Conservation (phyloP, 768 basidiomycete species). For the Hypsizygus marmoreus region DNA sequence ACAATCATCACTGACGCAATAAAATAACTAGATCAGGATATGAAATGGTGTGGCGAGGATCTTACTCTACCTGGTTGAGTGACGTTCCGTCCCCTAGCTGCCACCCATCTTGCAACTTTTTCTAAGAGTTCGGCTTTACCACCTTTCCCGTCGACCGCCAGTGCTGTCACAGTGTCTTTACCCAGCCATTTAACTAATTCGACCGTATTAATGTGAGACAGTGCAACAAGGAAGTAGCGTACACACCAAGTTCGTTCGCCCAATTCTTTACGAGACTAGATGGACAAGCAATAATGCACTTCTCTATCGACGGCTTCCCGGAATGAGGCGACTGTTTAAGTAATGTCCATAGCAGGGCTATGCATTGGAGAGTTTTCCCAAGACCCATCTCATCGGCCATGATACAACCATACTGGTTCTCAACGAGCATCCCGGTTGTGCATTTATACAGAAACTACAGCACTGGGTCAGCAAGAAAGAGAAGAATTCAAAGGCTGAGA, state of each 20-base stretch:
- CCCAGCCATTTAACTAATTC: constrained; percentile 96
- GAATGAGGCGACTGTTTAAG: constrained; percentile 93
- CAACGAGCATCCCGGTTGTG: constrained; percentile 89
- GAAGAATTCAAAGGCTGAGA: not conserved
- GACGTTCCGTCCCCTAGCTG: constrained; percentile 85
- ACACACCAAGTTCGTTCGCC: constrained; percentile 91
- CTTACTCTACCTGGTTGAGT: constrained; percentile 86
- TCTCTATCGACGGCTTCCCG: constrained; percentile 88
- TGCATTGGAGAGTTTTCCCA: constrained; percentile 96
- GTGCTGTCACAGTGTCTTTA: constrained; percentile 72
- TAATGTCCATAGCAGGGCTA: constrained; percentile 92
- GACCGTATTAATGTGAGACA: not conserved
- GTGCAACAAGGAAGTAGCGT: not conserved
- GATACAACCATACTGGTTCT: constrained; percentile 92
- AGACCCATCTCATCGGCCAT: constrained; percentile 99
- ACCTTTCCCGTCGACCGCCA: constrained; percentile 93
- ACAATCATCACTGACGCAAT: constrained; percentile 88
- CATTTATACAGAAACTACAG: constrained; percentile 91
- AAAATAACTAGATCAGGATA: not conserved
- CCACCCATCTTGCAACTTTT: constrained; percentile 86
- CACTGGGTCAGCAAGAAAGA: constrained; percentile 9
- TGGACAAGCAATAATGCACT: constrained; percentile 96
- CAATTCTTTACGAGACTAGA: constrained; percentile 97
- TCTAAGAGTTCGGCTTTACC: constrained; percentile 78
- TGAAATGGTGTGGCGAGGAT: not conserved